phyloP scores from a whole-genome alignment of 306 rosid genomes.

The Sindora glabra region DNA sequence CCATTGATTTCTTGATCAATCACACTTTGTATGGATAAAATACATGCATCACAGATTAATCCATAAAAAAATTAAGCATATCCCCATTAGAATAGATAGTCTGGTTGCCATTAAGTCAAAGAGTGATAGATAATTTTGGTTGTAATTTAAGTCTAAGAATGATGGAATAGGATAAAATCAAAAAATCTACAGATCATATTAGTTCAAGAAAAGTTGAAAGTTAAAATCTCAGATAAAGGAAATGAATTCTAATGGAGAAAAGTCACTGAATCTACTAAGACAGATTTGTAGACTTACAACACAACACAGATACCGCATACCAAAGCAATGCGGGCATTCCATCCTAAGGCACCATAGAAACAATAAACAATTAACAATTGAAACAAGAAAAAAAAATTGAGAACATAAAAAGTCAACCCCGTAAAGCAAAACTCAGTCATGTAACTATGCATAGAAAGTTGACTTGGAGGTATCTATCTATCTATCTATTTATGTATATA shows the following conservation, averaged over 20 bases:
- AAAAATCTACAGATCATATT: not conserved
- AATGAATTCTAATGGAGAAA: no score
- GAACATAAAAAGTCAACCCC: not conserved
- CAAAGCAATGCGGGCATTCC: slow-evolving; percentile 96
- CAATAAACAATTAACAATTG: no score
- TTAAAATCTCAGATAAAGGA: no score
- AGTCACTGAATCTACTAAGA: not conserved
- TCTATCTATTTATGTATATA: no score
- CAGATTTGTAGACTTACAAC: slow-evolving; percentile 51
- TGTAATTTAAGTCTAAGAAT: not conserved
- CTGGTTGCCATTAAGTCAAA: no score
- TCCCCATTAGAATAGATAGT: no score
- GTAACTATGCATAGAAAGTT: not conserved
- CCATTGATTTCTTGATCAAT: no score
- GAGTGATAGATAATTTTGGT: no score
- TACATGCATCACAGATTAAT: no score
- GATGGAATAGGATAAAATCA: not conserved
- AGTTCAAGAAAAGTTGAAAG: not conserved
- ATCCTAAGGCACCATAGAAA: slow-evolving; percentile 52
- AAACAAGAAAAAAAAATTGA: not conserved
- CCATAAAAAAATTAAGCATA: no score
- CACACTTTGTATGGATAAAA: no score
- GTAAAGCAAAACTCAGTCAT: not conserved
- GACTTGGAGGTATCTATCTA: slow-evolving; percentile 7
- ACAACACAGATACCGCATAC: slow-evolving; percentile 91